These are phyloP conservation scores for Phytophthora gonapodyides DNA, from an alignment of 352 stramenopile species.

Conservation along the genomic window DNA sequence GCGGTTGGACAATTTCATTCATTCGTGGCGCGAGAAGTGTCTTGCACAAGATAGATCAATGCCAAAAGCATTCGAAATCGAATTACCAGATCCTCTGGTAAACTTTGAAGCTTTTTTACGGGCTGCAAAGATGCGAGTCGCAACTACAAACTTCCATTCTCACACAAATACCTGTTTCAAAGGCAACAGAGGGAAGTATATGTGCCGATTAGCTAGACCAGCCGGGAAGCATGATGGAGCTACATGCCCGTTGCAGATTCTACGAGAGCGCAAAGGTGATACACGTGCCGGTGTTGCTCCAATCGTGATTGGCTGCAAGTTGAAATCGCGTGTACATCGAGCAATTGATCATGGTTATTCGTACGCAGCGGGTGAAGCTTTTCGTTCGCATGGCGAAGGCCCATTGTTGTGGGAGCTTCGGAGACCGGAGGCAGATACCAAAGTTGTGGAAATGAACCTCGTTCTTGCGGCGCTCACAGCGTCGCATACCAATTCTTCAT, in stretches of 20 bases:
- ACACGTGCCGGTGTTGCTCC: not conserved
- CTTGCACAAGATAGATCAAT: no score
- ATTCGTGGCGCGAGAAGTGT: no score
- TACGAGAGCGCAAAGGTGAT: not conserved
- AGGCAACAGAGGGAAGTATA: not conserved
- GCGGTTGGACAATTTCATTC: no score
- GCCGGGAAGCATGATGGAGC: slow-evolving; percentile 10
- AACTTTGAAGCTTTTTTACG: not conserved
- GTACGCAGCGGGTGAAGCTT: not conserved
- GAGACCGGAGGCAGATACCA: not conserved
- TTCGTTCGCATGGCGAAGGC: slow-evolving; percentile 1
- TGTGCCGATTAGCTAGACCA: slow-evolving; percentile 10
- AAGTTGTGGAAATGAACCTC: slow-evolving; percentile 4
- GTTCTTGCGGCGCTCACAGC: slow-evolving; percentile 2
- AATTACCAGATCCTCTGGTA: not conserved
- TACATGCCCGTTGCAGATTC: slow-evolving; percentile 6
- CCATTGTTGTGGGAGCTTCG: slow-evolving; percentile 5
- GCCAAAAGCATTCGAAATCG: not conserved
- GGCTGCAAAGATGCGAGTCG: not conserved
- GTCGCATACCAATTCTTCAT: slow-evolving; percentile 8
- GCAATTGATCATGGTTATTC: slow-evolving; percentile 2
- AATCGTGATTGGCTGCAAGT: not conserved
- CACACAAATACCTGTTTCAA: slow-evolving; percentile 11
- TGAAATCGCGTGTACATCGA: not conserved
- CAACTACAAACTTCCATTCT: slow-evolving; percentile 2